Evolutionary conservation across 2,329 filamentous ascomycete species (phyloP).

Genomic region (Fusarium cyanostomum): DNA sequence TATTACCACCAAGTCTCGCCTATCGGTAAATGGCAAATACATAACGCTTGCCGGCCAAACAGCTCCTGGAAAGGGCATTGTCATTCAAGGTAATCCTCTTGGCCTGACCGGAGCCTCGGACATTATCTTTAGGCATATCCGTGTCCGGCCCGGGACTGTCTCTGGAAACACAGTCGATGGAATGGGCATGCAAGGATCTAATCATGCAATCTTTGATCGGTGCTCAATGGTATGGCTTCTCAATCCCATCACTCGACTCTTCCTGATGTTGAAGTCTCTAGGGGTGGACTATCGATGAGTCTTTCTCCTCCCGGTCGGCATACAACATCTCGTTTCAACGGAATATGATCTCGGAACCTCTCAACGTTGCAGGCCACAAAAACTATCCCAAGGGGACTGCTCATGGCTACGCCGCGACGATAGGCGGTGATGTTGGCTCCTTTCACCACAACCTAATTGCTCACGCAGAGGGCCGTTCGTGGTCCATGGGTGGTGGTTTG

Average conservation of each 20-base stretch:
- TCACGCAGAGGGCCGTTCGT: slow-evolving; percentile 46
- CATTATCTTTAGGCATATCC: slow-evolving; percentile 39
- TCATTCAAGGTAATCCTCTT: slow-evolving; percentile 44
- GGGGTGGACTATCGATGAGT: slow-evolving; percentile 49
- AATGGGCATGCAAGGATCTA: slow-evolving; percentile 49
- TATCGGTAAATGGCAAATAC: slow-evolving; percentile 54
- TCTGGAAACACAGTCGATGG: slow-evolving; percentile 47
- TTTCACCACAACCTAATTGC: slow-evolving; percentile 50
- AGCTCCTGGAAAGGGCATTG: slow-evolving; percentile 54
- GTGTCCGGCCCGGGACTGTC: slow-evolving; percentile 45
- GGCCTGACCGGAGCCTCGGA: slow-evolving; percentile 46
- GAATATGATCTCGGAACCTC: slow-evolving; percentile 49
- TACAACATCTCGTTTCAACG: slow-evolving; percentile 50
- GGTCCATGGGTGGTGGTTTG: slow-evolving; percentile 49
- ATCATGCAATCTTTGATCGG: slow-evolving; percentile 48
- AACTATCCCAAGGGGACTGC: slow-evolving; percentile 48
- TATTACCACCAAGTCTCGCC: slow-evolving; percentile 54
- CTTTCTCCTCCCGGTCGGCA: slow-evolving; percentile 47
- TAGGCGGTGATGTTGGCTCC: slow-evolving; percentile 47
- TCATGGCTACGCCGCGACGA: slow-evolving; percentile 43
- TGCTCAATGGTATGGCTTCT: slow-evolving; percentile 41
- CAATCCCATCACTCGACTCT: no score
- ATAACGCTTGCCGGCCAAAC: slow-evolving; percentile 58
- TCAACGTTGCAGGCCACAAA: slow-evolving; percentile 50
- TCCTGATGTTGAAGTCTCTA: not conserved